These are phyloP conservation scores for Boletus rex-veris DNA, from an alignment of 768 basidiomycete genomes.

Conservation along the genomic window DNA sequence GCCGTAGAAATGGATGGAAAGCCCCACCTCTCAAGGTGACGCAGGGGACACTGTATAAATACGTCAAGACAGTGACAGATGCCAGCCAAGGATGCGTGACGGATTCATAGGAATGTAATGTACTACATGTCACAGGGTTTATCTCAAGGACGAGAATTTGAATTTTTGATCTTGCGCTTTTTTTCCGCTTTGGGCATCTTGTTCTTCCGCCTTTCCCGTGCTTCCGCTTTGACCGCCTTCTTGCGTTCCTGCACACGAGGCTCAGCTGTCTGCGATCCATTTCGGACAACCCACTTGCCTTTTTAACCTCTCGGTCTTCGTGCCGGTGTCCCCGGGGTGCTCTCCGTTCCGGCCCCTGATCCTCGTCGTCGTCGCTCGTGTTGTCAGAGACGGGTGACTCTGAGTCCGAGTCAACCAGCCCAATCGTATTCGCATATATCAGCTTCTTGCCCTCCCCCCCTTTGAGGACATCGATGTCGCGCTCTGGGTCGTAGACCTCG, in stretches of 20 bases:
- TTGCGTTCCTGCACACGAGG: conserved; percentile 72
- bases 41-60: conserved; percentile 86
- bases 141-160: conserved; percentile 31
- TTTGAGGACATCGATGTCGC: conserved; percentile 75
- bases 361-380: conserved; percentile 35
- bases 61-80: conserved; percentile 82
- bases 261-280: conserved; percentile 4
- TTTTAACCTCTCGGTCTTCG: conserved; percentile 89
- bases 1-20: conserved; percentile 68
- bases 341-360: conserved; percentile 43
- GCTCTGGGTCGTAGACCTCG: conserved; percentile 92
- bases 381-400: conserved; percentile 18
- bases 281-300: conserved; percentile 43
- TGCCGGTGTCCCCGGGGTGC: conserved; percentile 83
- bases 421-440: conserved; percentile 87
- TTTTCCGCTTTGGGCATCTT: conserved; percentile 98
- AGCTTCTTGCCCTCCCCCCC: conserved; percentile 68
- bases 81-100: conserved; percentile 93
- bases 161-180: conserved; percentile 71
- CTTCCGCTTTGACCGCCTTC: conserved; percentile 81
- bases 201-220: conserved; percentile 80
- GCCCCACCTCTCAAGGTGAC: conserved; percentile 82
- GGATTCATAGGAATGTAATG: conserved; percentile 52
- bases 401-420: conserved; percentile 52
- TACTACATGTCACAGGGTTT: conserved; percentile 17